A percentile compares a stretch with the other conserved stretches of the same genome.
phyloP scores from a whole-genome alignment of 306 rosid species.

The Prunus salicina region DNA sequence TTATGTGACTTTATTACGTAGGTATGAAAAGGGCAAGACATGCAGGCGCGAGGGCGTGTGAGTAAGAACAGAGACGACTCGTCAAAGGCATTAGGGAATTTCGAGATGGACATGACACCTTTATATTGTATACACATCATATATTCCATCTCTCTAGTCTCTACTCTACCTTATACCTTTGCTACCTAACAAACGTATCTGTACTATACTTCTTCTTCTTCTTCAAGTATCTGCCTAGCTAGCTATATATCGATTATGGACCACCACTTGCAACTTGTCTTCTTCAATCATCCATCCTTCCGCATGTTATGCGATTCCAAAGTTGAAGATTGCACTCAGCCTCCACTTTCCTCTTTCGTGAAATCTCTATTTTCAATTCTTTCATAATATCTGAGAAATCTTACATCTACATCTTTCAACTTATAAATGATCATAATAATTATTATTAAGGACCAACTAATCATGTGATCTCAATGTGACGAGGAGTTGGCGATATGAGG shows the following conservation, averaged over 20 bases:
- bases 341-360: slow-evolving; percentile 34
- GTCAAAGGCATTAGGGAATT: slow-evolving; percentile 42
- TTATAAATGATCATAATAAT: no score
- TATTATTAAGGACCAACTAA: no score
- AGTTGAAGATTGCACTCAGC: no score
- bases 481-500: no score
- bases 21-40: slow-evolving; percentile 80
- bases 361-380: slow-evolving; percentile 17
- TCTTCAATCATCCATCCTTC: slow-evolving; percentile 42
- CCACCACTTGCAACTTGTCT: slow-evolving; percentile 58
- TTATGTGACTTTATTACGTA: slow-evolving; percentile 36
- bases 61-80: slow-evolving; percentile 43
- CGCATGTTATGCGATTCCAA: slow-evolving; percentile 53
- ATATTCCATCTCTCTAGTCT: not conserved
- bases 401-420: no score
- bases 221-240: not conserved
- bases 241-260: slow-evolving; percentile 20
- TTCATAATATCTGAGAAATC: not conserved
- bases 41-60: slow-evolving; percentile 69
- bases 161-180: no score
- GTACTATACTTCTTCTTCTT: not conserved
- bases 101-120: slow-evolving; percentile 39
- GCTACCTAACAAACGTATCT: not conserved
- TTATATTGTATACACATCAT: not conserved
- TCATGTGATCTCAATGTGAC: no score